Base-by-base conservation (phyloP, 306 rosid genomes). In the Senna siamea region DNA sequence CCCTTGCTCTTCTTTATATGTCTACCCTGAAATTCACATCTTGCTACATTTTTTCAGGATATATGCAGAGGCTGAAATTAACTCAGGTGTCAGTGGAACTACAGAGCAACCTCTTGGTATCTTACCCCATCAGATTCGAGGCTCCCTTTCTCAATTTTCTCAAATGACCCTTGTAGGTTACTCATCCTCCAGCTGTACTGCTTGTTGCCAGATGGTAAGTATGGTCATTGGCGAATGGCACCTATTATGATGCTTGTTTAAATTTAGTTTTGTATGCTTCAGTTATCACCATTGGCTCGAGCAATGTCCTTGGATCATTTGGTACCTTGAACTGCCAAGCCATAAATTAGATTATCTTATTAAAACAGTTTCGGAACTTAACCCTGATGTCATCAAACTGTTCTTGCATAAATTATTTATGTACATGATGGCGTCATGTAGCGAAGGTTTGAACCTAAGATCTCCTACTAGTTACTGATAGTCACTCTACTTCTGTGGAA, bases 71-170 rank as follows among this genome's bases (percentile, higher is more conserved):
- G 94, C 81, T 66, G 97, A 91, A 30, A 62, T 81, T 23, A 86
- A 74, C 84, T 83, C 75, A 55, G 73, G 68, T 53, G 74, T 44
- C 53, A 70, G 22, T 61, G 94, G 85, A 84, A 79, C 86, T 70
- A 60, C 75, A 5, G 98, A 91, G 78, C 87, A 81, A 44, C 96
- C 96, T 81, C 96, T 94, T 44, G 98, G 98, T 71, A 84, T 94
- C 74, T 88, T 94, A 73, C 98, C 98, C 56, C 98, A 94, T 82
- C 98, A 94, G 80, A 87, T 94, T 80, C 93, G 98, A 2, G 97
- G 98, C 72, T 88, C 88, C 54, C 85, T 94, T 72, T 82, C 92
- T 35, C 96, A 79, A 26, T 89, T 94, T 81, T 91, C 96, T 13
- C 97, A 94, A 87, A 91, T 94, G 98, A 88, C 84, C 14, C 97